Conservation (phyloP, 495 filamentous ascomycete species). For the Lophium mytilinum region DNA sequence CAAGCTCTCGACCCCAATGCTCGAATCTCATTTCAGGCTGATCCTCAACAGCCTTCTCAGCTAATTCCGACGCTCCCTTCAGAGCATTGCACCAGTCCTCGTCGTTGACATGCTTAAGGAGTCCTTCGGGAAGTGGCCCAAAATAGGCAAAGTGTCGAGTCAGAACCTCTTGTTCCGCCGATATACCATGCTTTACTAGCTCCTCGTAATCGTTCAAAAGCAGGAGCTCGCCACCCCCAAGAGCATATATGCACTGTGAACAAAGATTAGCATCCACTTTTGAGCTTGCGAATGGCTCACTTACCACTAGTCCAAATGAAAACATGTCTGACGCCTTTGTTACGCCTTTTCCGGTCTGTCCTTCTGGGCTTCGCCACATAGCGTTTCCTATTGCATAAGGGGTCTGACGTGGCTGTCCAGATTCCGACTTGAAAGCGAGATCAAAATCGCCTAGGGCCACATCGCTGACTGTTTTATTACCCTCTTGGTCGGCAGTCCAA, state of each 20-base stretch:
- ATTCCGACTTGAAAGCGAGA: constrained; percentile 29
- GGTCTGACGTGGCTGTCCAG: constrained; percentile 23
- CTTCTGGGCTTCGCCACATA: constrained; percentile 32
- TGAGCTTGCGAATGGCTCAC: constrained; percentile 18
- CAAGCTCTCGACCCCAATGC: constrained; percentile 21
- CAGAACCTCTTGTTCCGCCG: constrained; percentile 31
- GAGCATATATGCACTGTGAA: constrained; percentile 30
- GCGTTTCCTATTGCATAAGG: constrained; percentile 30
- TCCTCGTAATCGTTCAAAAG: constrained; percentile 29
- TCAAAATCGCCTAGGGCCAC: constrained; percentile 33
- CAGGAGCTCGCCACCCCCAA: constrained; percentile 27
- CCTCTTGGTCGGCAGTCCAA: constrained; percentile 28
- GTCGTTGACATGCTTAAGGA: constrained; percentile 27
- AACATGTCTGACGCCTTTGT: constrained; percentile 25
- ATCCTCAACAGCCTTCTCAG: constrained; percentile 22
- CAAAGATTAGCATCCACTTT: constrained; percentile 22
- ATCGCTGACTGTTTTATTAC: constrained; percentile 28
- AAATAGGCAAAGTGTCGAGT: constrained; percentile 30
- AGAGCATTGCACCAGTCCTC: constrained; percentile 26
- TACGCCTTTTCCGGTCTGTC: constrained; percentile 23
- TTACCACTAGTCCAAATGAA: constrained; percentile 31
- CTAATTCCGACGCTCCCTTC: constrained; percentile 23
- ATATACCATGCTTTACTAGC: constrained; percentile 24
- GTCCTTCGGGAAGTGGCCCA: constrained; percentile 26
- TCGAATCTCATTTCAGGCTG: constrained; percentile 27